phyloP scores from a whole-genome alignment of 2,329 filamentous ascomycete species.

The Cercospora beticola region DNA sequence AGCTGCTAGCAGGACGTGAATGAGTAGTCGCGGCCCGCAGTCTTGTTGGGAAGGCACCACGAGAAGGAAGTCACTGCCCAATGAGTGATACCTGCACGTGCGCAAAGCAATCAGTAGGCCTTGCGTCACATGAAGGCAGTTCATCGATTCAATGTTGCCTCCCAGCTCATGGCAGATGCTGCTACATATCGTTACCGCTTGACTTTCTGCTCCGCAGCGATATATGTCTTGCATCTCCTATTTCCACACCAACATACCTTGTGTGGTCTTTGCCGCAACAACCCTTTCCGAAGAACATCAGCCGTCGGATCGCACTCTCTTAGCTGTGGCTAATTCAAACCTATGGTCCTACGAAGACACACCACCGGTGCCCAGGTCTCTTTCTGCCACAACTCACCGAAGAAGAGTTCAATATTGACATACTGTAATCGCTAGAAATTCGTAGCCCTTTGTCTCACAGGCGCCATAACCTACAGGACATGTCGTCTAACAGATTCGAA shows the following conservation, averaged over 20 bases:
- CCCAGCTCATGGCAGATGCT: neutral
- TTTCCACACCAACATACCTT: constrained; percentile 1
- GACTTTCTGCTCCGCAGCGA: neutral
- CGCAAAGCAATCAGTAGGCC: neutral
- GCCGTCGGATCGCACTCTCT: neutral
- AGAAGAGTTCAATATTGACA: neutral
- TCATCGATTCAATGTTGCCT: neutral
- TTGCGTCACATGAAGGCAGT: neutral
- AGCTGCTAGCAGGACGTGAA: neutral
- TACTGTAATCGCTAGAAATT: neutral
- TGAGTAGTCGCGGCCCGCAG: neutral
- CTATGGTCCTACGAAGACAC: neutral
- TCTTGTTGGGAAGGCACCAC: neutral
- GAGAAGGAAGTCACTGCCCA: neutral
- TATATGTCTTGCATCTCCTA: constrained; percentile 6
- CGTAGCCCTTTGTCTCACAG: neutral
- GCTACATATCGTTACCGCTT: neutral
- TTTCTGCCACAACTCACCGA: neutral
- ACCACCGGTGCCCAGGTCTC: neutral
- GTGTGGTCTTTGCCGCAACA: constrained; percentile 10
- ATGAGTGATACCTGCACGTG: neutral
- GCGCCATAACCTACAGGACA: neutral
- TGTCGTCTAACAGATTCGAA: neutral
- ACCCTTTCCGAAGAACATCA: constrained; percentile 1
- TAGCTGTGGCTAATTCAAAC: neutral